Conservation (phyloP, 1,284 basidiomycete genomes). For the Cryptococcus depauperatus region DNA sequence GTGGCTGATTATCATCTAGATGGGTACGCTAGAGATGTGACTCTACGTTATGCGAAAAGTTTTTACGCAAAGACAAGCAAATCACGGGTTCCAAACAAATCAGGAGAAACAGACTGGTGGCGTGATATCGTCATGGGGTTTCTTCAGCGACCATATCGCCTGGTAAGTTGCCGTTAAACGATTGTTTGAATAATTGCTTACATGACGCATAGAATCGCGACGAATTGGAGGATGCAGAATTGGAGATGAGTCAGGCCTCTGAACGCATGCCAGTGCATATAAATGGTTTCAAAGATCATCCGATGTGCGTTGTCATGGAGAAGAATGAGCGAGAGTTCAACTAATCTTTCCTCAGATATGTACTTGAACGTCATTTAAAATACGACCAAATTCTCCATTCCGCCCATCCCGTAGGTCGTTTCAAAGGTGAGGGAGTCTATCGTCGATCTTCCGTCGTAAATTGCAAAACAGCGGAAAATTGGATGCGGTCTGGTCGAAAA, state of each 20-base stretch:
- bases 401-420: slow-evolving; percentile 77
- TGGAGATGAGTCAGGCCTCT: slow-evolving; percentile 63
- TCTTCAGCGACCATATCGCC: slow-evolving; percentile 64
- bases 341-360: slow-evolving; percentile 60
- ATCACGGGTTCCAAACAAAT: slow-evolving; percentile 60
- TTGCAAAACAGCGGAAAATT: slow-evolving; percentile 86
- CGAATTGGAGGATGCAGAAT: slow-evolving; percentile 87
- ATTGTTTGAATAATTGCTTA: slow-evolving; percentile 3
- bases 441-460: slow-evolving; percentile 70
- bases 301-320: slow-evolving; percentile 67
- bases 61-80: slow-evolving; percentile 77
- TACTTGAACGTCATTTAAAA: slow-evolving; percentile 78
- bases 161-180: slow-evolving; percentile 52
- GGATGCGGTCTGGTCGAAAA: slow-evolving; percentile 78
- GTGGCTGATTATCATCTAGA: slow-evolving; percentile 32
- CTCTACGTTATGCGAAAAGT: slow-evolving; percentile 59
- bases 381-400: slow-evolving; percentile 81
- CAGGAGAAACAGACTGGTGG: slow-evolving; percentile 79
- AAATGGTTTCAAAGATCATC: slow-evolving; percentile 91
- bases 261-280: slow-evolving; percentile 95
- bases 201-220: slow-evolving; percentile 63
- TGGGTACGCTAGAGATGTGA: slow-evolving; percentile 52
- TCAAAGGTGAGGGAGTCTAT: slow-evolving; percentile 90
- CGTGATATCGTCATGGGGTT: slow-evolving; percentile 53
- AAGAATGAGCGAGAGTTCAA: too few species aligned